Evolutionary conservation across 345 rosid species (phyloP).

Genomic region (Salix exigua): DNA sequence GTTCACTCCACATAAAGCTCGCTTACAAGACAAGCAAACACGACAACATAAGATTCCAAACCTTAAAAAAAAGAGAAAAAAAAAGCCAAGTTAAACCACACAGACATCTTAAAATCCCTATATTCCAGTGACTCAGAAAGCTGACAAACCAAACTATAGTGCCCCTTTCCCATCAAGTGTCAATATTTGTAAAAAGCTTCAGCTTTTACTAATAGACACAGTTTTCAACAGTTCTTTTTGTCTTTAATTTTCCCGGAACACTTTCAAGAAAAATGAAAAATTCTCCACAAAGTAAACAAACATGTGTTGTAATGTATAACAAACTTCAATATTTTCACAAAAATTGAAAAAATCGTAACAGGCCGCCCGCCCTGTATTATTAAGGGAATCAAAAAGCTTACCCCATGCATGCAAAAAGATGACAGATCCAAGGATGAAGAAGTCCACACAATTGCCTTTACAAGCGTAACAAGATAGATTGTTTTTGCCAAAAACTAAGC

Average conservation of each 20-base stretch:
- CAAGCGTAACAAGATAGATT: constrained; percentile 27
- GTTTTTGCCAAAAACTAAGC: constrained; percentile 29
- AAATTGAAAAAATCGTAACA: not conserved
- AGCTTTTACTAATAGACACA: not conserved
- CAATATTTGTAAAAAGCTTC: not conserved
- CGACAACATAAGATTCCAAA: constrained; percentile 19
- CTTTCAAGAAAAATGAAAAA: not conserved
- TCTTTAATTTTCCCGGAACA: not conserved
- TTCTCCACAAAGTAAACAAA: not conserved
- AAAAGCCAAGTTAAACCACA: constrained; percentile 13
- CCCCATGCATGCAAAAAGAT: constrained; percentile 60
- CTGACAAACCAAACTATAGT: not conserved
- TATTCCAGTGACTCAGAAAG: not conserved
- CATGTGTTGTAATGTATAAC: not conserved
- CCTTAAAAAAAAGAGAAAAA: constrained; percentile 16
- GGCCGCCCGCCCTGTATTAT: not conserved
- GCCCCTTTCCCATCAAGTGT: not conserved
- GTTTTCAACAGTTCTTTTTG: not conserved
- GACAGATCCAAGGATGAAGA: constrained; percentile 52
- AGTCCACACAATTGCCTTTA: constrained; percentile 51
- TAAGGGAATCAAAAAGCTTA: constrained; percentile 30
- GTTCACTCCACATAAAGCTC: constrained; percentile 19
- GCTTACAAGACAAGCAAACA: constrained; percentile 50
- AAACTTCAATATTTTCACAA: not conserved
- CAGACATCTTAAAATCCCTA: not conserved